A percentile compares a stretch with the other conserved stretches of the same genome.
These are phyloP conservation scores for Catenaria anguillulae DNA, from an alignment of 371 early-diverging fungal genomes.

Conservation along the genomic window DNA sequence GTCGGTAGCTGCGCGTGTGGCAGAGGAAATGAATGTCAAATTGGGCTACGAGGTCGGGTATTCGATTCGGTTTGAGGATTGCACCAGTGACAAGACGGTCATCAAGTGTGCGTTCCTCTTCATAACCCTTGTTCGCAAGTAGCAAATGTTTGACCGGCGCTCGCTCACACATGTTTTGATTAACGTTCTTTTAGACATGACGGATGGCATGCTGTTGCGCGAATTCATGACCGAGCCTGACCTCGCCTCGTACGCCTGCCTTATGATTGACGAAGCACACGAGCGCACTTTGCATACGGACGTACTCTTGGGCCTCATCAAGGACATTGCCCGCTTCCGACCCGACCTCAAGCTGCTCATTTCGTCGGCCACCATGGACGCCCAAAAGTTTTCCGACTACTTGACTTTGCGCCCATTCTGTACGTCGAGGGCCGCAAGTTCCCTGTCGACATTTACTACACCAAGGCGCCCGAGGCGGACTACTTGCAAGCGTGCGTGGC, in stretches of 20 bases:
- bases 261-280: conserved; percentile 99
- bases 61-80: conserved; percentile 96
- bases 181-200: conserved; percentile 65
- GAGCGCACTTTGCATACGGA: conserved; percentile 98
- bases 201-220: conserved; percentile 97
- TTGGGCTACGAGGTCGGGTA: conserved; percentile 93
- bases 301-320: conserved; percentile 89
- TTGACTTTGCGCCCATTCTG: conserved; percentile 91
- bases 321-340: conserved; percentile 86
- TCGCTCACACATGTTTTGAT: too few species aligned
- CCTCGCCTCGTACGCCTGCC: conserved; percentile 67
- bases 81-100: conserved; percentile 83
- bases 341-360: conserved; percentile 88
- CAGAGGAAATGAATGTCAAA: conserved; percentile 87
- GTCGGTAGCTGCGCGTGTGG: conserved; percentile 94
- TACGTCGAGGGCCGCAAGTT: conserved; percentile 84
- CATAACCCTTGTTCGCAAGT: too few species aligned
- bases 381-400: conserved; percentile 85
- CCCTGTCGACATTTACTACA: conserved; percentile 89
- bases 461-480: conserved; percentile 91
- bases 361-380: conserved; percentile 98
- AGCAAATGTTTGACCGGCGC: too few species aligned
- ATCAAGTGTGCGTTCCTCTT: conserved; percentile 62
- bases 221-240: conserved; percentile 97
- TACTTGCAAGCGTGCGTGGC: conserved; percentile 90